phyloP scores from a whole-genome alignment of 176 grass and related monocot genomes.

The Rhynchospora pubera region DNA sequence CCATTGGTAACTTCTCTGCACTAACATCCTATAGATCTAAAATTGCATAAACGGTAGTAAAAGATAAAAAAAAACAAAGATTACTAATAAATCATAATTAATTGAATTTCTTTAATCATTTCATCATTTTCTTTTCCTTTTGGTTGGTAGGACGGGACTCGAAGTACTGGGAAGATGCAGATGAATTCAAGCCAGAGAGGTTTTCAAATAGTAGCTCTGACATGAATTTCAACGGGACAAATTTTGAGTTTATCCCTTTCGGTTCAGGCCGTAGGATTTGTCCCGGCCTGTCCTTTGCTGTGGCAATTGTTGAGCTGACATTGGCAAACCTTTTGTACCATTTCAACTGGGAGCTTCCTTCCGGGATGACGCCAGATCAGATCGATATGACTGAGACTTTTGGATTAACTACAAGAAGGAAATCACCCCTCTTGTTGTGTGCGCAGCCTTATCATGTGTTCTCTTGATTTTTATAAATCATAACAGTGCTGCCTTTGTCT shows the following conservation, averaged over 20 bases:
- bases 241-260: constrained; percentile 19
- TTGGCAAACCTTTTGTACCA: constrained; percentile 12
- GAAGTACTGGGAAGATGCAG: background rate
- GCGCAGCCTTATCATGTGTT: background rate
- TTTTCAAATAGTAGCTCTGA: background rate
- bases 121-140: background rate
- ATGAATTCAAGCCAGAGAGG: constrained; percentile 13
- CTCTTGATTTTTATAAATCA: no score
- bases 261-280: constrained; percentile 25
- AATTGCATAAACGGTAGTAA: no score
- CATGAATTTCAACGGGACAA: constrained; percentile 8
- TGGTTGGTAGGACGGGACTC: constrained; percentile 6
- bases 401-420: background rate
- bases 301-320: background rate
- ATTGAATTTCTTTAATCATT: no score
- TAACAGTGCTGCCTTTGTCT: no score
- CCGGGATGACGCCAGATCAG: background rate
- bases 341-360: constrained; percentile 19
- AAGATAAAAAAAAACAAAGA: no score
- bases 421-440: background rate
- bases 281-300: constrained; percentile 8
- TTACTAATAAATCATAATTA: no score
- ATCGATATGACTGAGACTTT: constrained; percentile 12
- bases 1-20: background rate
- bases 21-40: no score